Evolutionary conservation across 2,329 filamentous ascomycete genomes (phyloP), one percentile per base, ranked within the genome.

Genomic region (Fusarium torreyae): DNA sequence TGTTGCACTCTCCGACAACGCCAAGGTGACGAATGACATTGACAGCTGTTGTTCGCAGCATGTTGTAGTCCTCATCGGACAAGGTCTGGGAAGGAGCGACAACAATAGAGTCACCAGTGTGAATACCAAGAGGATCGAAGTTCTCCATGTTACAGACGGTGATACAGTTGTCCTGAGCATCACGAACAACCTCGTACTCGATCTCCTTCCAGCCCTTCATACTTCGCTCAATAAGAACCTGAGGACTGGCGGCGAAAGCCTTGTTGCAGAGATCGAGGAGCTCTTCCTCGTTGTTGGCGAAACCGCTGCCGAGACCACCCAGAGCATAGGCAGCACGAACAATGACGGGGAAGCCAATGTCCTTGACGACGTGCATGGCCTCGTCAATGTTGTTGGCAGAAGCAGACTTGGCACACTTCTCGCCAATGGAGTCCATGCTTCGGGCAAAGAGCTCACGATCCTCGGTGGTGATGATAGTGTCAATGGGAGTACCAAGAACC

Each of bases 151-250:
- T 99, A 81, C 96, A 99, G 66, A 99, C 96, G 8, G 96, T 99
- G 79, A 99, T 98, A 80, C 96, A 99, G 87, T 98, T 98, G 84
- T 99, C 94, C 74, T 94, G 90, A 59, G 91, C 92, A 84, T 98
- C 96, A 76, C 96, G 92, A 40, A 99, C 96, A 66, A 98, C 96
- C 81, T 99, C 96, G 78, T 98, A 99, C 81, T 99, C 96, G 68
- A 98, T 97, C 82, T 99, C 96, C 82, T 99, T 99, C 96, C 96
- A 99, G 63, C 96, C 96, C 85, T 98, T 98, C 95, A 99, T 98
- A 84, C 94, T 97, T 80, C 93, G 91, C 84, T 99, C 96, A 75
- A 99, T 97, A 57, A 99, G 88, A 9, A 99, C 93, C 79, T 99
- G 96, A 10, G 96, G 96, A 77, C 94, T 97, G 72, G 93, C 94